Evolutionary conservation across 306 rosid genomes (phyloP).

Genomic region (Nissolia schottii): DNA sequence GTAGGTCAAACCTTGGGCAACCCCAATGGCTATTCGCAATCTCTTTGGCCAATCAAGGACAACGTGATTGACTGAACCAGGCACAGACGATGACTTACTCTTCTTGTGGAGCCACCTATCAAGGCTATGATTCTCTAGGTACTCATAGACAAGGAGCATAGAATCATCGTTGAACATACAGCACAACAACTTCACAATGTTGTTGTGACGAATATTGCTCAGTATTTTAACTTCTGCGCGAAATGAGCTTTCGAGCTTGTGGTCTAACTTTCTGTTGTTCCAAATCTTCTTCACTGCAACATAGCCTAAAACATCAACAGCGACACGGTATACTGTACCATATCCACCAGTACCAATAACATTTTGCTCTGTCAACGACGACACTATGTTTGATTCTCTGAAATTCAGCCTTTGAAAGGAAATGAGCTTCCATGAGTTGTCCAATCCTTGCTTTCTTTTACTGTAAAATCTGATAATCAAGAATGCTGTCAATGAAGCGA

Average conservation of each 20-base stretch:
- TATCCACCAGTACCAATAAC: constrained; percentile 61
- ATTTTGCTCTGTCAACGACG: constrained; percentile 29
- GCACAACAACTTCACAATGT: constrained; percentile 77
- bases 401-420: constrained; percentile 52
- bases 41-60: constrained; percentile 60
- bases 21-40: constrained; percentile 50
- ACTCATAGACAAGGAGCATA: constrained; percentile 77
- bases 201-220: constrained; percentile 54
- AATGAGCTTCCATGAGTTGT: constrained; percentile 45
- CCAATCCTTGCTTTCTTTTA: constrained; percentile 22
- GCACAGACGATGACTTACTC: constrained; percentile 3
- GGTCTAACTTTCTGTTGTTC: constrained; percentile 37
- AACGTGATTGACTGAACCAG: constrained; percentile 1
- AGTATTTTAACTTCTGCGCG: constrained; percentile 53
- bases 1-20: constrained; percentile 69
- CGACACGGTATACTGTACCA: constrained; percentile 59
- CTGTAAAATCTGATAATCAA: constrained; percentile 6
- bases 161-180: constrained; percentile 59
- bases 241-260: constrained; percentile 53
- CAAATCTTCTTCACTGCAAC: constrained; percentile 58
- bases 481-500: background rate
- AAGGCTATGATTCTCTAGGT: constrained; percentile 49
- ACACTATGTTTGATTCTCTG: constrained; percentile 35
- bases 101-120: constrained; percentile 50
- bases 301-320: constrained; percentile 17